Evolutionary conservation across 768 basidiomycete genomes (phyloP).

Genomic region (Naganishia kalamii): DNA sequence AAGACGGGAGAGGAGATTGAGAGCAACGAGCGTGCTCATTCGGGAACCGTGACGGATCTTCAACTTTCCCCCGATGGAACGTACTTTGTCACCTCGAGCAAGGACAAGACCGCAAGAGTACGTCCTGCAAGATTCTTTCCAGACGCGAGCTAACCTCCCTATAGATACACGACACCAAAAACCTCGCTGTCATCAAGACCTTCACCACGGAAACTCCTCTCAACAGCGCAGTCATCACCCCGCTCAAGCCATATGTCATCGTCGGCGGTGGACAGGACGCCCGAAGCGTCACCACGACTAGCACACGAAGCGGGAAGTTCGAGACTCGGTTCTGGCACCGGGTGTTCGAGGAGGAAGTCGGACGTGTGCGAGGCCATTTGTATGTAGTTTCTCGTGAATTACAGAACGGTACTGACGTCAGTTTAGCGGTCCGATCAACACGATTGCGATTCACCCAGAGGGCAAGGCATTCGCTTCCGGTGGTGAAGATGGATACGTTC

Average conservation of each 20-base stretch:
- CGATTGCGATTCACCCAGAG: conserved; percentile 84
- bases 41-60: conserved; percentile 61
- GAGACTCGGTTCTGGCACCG: conserved; percentile 98
- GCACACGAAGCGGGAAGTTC: conserved; percentile 88
- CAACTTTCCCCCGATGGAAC: conserved; percentile 83
- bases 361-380: conserved; percentile 97
- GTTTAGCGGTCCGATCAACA: conserved; percentile 48
- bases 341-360: conserved; percentile 91
- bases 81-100: conserved; percentile 92
- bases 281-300: conserved; percentile 93
- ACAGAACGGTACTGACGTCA: too few relatives aligned
- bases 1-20: conserved; percentile 75
- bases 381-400: conserved; percentile 50
- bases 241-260: conserved; percentile 78
- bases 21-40: conserved; percentile 79
- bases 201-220: conserved; percentile 88
- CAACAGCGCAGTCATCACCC: conserved; percentile 84
- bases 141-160: not conserved
- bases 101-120: conserved; percentile 92
- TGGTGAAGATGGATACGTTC: conserved; percentile 81
- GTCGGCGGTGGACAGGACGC: conserved; percentile 97
- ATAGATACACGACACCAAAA: conserved; percentile 82
- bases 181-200: conserved; percentile 83
- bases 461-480: conserved; percentile 88
- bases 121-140: conserved; percentile 35